phyloP scores from a whole-genome alignment of 495 filamentous ascomycete species.

The Annulohypoxylon bovei region DNA sequence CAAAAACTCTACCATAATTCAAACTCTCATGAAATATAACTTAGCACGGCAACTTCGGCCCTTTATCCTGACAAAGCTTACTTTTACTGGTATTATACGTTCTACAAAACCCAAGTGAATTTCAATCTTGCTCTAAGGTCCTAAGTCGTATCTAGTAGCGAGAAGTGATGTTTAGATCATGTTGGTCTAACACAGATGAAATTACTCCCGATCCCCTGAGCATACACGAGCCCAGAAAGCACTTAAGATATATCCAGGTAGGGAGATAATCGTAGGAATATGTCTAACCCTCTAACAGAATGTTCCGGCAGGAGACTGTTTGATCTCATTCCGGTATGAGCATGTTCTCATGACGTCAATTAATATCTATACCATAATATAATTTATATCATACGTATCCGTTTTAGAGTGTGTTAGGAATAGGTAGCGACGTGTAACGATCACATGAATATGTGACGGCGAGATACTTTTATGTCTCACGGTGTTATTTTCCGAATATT shows the following conservation, averaged over 20 bases:
- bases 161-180: background rate
- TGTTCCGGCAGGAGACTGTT: background rate
- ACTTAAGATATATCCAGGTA: background rate
- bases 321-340: background rate
- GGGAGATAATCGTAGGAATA: background rate
- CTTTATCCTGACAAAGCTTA: no score
- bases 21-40: no score
- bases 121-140: no score
- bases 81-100: no score
- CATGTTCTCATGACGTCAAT: background rate
- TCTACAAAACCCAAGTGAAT: no score
- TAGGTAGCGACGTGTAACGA: constrained; percentile 10
- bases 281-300: background rate
- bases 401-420: background rate
- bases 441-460: constrained; percentile 1
- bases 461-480: constrained; percentile 6
- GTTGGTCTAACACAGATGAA: background rate
- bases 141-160: background rate
- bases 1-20: no score
- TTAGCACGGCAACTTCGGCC: no score
- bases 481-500: background rate
- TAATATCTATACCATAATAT: background rate
- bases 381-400: background rate
- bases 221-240: background rate
- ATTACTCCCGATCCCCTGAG: background rate